Conservation (phyloP, 2,329 filamentous ascomycete genomes). For the Lizonia empirigonia region DNA sequence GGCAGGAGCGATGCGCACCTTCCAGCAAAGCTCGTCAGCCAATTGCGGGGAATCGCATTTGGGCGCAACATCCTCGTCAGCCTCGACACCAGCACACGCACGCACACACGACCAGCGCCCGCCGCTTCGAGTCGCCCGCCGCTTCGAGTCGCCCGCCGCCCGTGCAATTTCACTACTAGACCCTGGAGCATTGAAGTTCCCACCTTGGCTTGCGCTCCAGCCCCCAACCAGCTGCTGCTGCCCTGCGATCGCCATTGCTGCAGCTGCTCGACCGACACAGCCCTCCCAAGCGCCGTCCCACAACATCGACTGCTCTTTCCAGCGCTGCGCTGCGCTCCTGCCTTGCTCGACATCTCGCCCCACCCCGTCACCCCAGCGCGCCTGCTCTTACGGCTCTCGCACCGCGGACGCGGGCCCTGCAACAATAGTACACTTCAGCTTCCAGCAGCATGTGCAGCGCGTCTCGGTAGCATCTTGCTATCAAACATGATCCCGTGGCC, state of each 20-base stretch:
- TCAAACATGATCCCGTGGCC: conserved; percentile 42
- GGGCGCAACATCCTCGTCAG: conserved; percentile 24
- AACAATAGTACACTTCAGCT: conserved; percentile 12
- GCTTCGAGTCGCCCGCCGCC: conserved; percentile 10
- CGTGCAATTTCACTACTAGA: conserved; percentile 4
- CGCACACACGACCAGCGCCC: conserved; percentile 23
- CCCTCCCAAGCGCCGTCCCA: conserved; percentile 30
- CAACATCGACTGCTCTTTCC: conserved; percentile 25
- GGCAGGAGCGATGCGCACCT: conserved; percentile 8
- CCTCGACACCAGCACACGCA: conserved; percentile 14
- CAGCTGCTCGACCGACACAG: conserved; percentile 13
- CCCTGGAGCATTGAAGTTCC: not conserved
- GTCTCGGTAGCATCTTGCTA: conserved; percentile 37
- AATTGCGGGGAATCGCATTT: conserved; percentile 39
- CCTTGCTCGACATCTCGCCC: conserved; percentile 15
- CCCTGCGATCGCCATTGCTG: conserved; percentile 20
- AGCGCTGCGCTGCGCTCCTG: conserved; percentile 19
- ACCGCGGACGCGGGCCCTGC: conserved; percentile 14
- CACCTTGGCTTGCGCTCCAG: conserved; percentile 8
- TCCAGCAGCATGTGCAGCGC: conserved; percentile 45
- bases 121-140: conserved; percentile 13
- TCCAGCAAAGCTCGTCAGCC: conserved; percentile 21
- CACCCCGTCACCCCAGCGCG: conserved; percentile 9
- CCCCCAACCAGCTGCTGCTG: conserved; percentile 16
- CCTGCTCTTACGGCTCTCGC: conserved; percentile 12